These are phyloP conservation scores for Brassica rapa DNA, from an alignment of 345 rosid species.

Conservation along the genomic window DNA sequence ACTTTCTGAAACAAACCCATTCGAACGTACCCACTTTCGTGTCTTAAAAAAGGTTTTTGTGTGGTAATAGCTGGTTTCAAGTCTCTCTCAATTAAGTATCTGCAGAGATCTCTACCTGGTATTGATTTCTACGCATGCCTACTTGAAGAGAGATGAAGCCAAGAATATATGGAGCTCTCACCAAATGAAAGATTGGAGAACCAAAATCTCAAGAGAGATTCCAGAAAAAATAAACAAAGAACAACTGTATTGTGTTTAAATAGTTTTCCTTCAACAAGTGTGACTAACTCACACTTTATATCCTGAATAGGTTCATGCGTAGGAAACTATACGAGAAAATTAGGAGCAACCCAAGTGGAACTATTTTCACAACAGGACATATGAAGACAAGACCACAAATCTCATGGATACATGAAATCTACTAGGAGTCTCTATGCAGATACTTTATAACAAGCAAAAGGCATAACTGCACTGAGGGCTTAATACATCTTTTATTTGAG, in stretches of 20 bases:
- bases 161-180: not conserved
- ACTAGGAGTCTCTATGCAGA: constrained; percentile 1
- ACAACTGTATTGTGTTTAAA: not conserved
- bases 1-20: constrained; percentile 23
- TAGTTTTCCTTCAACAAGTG: not conserved
- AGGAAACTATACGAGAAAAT: not conserved
- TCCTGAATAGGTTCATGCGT: not conserved
- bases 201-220: constrained; percentile 1
- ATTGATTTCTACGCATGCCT: not conserved
- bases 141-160: constrained; percentile 28
- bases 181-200: not conserved
- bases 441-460: not conserved
- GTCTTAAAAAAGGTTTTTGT: constrained; percentile 13
- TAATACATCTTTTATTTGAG: not conserved
- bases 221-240: not conserved
- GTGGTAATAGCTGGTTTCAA: constrained; percentile 32
- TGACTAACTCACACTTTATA: not conserved
- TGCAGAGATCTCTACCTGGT: constrained; percentile 1
- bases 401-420: not conserved
- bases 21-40: constrained; percentile 19
- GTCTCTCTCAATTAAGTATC: constrained; percentile 27
- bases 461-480: not conserved
- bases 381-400: not conserved
- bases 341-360: not conserved
- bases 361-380: not conserved